These are phyloP conservation scores for Vicia faba DNA, from an alignment of 306 rosid genomes.

Conservation along the genomic window DNA sequence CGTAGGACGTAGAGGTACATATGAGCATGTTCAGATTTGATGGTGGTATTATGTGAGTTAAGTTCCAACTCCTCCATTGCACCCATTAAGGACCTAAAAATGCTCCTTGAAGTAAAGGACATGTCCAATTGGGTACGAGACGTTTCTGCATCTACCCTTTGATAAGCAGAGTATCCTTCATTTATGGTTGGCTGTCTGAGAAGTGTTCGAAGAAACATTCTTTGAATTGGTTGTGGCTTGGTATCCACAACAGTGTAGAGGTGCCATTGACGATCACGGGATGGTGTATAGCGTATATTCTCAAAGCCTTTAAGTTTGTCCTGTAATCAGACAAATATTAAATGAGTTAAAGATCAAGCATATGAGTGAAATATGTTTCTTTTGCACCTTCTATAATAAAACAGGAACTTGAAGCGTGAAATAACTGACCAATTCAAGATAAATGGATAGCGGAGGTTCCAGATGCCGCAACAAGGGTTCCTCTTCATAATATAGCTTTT, in stretches of 20 bases:
- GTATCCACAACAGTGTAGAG: slow-evolving; percentile 75
- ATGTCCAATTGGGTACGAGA: slow-evolving; percentile 50
- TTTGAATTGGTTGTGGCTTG: slow-evolving; percentile 69
- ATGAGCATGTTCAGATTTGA: slow-evolving; percentile 86
- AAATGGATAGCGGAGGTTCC: slow-evolving; percentile 96
- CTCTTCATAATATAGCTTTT: slow-evolving; percentile 74
- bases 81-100: slow-evolving; percentile 82
- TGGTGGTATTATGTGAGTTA: slow-evolving; percentile 77
- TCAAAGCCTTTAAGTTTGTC: slow-evolving; percentile 91
- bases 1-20: slow-evolving; percentile 89
- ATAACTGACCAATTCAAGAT: slow-evolving; percentile 92
- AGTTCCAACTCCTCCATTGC: slow-evolving; percentile 99
- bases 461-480: slow-evolving; percentile 94
- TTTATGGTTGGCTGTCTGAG: slow-evolving; percentile 81
- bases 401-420: slow-evolving; percentile 30
- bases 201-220: slow-evolving; percentile 96
- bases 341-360: slow-evolving; percentile 40
- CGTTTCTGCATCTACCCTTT: slow-evolving; percentile 53
- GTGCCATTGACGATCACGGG: slow-evolving; percentile 99
- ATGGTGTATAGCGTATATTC: slow-evolving; percentile 79
- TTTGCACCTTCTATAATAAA: slow-evolving; percentile 22
- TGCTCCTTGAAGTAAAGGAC: slow-evolving; percentile 85
- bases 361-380: slow-evolving; percentile 30
- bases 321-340: slow-evolving; percentile 48
- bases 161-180: slow-evolving; percentile 73